Conservation (phyloP, 805 yeast species). For the Lachancea thermotolerans region DNA sequence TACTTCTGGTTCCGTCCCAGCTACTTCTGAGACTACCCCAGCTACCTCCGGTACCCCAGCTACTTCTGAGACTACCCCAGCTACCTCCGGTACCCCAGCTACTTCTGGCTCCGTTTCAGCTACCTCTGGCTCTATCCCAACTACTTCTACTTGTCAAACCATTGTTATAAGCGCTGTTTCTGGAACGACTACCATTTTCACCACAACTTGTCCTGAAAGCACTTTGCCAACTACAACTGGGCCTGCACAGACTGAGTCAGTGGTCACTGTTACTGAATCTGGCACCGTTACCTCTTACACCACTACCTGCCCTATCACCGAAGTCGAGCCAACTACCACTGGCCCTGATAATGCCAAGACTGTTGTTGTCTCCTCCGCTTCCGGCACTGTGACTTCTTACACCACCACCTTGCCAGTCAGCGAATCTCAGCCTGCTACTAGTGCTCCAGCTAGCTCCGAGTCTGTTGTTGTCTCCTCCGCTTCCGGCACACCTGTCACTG, state of each 20-base stretch:
- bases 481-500: neutral
- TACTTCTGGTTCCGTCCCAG: no score
- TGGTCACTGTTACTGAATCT: neutral
- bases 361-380: neutral
- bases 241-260: neutral
- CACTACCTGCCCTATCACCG: slow-evolving; percentile 9
- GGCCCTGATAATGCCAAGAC: neutral
- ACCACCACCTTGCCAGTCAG: slow-evolving; percentile 4
- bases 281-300: slow-evolving; percentile 12
- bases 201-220: neutral
- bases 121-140: no score
- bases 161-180: no score
- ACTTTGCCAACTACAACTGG: neutral
- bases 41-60: no score
- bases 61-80: no score
- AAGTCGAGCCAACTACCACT: neutral
- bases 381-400: slow-evolving; percentile 6
- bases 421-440: neutral
- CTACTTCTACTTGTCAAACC: no score
- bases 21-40: no score
- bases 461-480: neutral
- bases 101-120: no score
- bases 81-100: no score
- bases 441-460: slow-evolving; percentile 2
- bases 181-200: no score